Conservation (phyloP, 306 rosid species). For the Sophora flavescens region DNA sequence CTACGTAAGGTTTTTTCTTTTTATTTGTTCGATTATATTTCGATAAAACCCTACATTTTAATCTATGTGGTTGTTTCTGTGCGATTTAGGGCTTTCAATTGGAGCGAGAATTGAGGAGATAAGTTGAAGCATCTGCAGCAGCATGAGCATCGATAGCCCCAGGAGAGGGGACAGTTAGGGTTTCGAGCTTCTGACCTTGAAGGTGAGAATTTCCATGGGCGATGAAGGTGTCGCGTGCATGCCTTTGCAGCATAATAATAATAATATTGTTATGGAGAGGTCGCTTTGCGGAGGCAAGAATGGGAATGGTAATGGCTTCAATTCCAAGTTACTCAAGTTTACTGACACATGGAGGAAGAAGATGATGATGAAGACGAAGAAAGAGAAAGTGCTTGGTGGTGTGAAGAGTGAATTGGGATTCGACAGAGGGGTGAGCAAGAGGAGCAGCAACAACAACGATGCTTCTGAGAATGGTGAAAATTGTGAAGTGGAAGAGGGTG, state of each 20-base stretch:
- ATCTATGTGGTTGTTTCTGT: constrained; percentile 44
- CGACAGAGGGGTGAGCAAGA: constrained; percentile 60
- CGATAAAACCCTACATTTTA: constrained; percentile 67
- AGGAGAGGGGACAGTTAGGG: constrained; percentile 83
- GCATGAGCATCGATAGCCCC: constrained; percentile 99
- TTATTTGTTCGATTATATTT: constrained; percentile 14
- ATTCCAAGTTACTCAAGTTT: constrained; percentile 80
- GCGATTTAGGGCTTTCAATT: constrained; percentile 64
- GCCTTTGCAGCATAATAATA: constrained; percentile 71
- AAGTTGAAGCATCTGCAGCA: constrained; percentile 73
- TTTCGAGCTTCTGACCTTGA: constrained; percentile 59
- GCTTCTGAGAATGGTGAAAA: constrained; percentile 60
- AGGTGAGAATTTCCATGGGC: constrained; percentile 96
- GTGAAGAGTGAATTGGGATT: constrained; percentile 52
- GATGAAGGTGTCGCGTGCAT: constrained; percentile 99
- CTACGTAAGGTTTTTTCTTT: constrained; percentile 34
- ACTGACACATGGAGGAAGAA: constrained; percentile 40
- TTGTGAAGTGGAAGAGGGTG: constrained; percentile 93
- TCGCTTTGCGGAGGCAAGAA: constrained; percentile 83
- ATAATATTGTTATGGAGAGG: constrained; percentile 81
- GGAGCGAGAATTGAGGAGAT: constrained; percentile 53
- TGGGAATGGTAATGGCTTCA: constrained; percentile 72
- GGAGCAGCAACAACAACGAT: constrained; percentile 50
- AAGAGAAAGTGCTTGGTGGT: constrained; percentile 48
- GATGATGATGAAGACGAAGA: constrained; percentile 76